Conservation (phyloP, 2,329 filamentous ascomycete genomes). For the Aspergillus pseudoterreus region DNA sequence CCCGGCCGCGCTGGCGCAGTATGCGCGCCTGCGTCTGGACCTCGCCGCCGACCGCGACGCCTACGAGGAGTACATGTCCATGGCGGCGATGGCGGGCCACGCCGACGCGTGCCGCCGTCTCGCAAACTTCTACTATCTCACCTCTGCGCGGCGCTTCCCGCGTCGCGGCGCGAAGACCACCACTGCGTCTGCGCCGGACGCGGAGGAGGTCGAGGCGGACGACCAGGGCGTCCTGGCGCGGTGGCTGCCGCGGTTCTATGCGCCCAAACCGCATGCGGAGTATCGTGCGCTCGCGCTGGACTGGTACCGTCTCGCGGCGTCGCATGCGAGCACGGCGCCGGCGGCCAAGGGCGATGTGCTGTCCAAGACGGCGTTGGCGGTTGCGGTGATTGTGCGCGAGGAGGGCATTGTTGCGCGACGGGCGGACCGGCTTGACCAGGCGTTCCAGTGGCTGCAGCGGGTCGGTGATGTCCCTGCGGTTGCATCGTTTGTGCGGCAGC, state of each 20-base stretch:
- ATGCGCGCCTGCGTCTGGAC: slow-evolving; percentile 23
- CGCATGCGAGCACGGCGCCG: slow-evolving; percentile 9
- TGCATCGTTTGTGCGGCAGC: slow-evolving; percentile 6
- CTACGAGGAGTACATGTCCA: slow-evolving; percentile 35
- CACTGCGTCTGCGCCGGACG: too few relatives aligned
- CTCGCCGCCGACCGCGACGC: slow-evolving; percentile 19
- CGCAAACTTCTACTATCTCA: slow-evolving; percentile 36
- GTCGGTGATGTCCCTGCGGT: slow-evolving; percentile 10
- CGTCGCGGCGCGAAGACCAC: slow-evolving; percentile 15
- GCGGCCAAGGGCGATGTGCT: not conserved
- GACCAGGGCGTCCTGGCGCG: not conserved
- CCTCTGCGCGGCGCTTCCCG: slow-evolving; percentile 20
- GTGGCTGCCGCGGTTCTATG: slow-evolving; percentile 12
- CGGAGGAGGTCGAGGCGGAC: not conserved
- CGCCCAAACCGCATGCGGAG: slow-evolving; percentile 15
- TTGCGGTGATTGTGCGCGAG: slow-evolving; percentile 28
- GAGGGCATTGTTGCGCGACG: slow-evolving; percentile 11
- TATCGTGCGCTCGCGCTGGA: slow-evolving; percentile 29
- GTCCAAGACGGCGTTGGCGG: slow-evolving; percentile 20
- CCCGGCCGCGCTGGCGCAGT: slow-evolving; percentile 22
- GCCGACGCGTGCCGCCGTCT: slow-evolving; percentile 29
- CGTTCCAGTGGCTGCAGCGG: slow-evolving; percentile 11
- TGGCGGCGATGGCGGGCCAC: slow-evolving; percentile 28
- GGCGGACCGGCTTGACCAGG: slow-evolving; percentile 8
- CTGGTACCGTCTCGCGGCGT: slow-evolving; percentile 32